Evolutionary conservation across 441 rosid species (phyloP).

Genomic region (Daphne laureola): DNA sequence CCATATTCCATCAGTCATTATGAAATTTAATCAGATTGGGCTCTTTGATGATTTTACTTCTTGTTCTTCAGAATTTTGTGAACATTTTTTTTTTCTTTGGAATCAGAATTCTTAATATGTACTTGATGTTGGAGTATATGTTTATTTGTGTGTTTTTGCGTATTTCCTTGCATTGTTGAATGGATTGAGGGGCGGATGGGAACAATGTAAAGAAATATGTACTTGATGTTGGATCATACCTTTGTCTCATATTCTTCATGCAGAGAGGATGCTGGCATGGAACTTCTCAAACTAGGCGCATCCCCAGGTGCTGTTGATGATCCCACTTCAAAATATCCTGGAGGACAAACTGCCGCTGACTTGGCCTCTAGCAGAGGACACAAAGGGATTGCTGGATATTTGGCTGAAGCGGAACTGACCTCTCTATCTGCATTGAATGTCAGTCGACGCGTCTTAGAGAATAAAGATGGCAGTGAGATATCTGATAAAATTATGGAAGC

Average conservation of each 20-base stretch:
- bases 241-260: slow-evolving; percentile 1
- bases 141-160: no score
- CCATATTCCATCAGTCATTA: neutral
- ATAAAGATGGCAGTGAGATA: slow-evolving; percentile 20
- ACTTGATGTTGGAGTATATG: no score
- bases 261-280: slow-evolving; percentile 69
- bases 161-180: no score
- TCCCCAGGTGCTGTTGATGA: slow-evolving; percentile 66
- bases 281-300: slow-evolving; percentile 51
- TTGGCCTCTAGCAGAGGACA: slow-evolving; percentile 67
- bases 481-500: slow-evolving; percentile 26
- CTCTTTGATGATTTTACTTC: neutral
- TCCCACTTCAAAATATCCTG: slow-evolving; percentile 58
- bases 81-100: neutral
- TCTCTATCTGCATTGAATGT: slow-evolving; percentile 41
- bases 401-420: slow-evolving; percentile 60
- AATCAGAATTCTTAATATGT: neutral
- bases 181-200: no score
- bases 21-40: neutral
- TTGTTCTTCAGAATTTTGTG: neutral
- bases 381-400: slow-evolving; percentile 72
- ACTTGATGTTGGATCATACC: slow-evolving; percentile 5
- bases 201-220: neutral
- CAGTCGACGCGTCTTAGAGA: slow-evolving; percentile 19
- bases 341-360: slow-evolving; percentile 68